A percentile compares a stretch with the other conserved stretches of the same genome.
These are phyloP conservation scores for Cyberlindnera galapagoensis DNA, from an alignment of 805 yeast species.

Conservation along the genomic window DNA sequence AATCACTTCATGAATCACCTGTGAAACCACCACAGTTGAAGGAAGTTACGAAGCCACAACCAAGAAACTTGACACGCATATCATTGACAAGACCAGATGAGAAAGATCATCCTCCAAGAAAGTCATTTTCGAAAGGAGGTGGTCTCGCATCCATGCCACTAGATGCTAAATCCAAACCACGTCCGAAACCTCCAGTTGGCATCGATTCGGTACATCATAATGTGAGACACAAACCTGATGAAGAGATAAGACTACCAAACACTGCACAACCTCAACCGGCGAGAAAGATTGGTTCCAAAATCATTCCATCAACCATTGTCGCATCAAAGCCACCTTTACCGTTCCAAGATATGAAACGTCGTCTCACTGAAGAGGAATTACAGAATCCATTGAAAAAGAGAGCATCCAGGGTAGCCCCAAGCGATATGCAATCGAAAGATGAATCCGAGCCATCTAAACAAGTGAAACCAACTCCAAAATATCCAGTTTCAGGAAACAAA, in stretches of 20 bases:
- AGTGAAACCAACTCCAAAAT: conserved; percentile 11
- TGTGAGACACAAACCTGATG: conserved; percentile 15
- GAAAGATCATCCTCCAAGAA: conserved; percentile 12
- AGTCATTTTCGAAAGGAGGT: conserved; percentile 15
- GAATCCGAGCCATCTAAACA: conserved; percentile 6
- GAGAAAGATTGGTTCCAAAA: conserved; percentile 21
- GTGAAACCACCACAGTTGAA: conserved; percentile 1
- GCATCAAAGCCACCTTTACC: conserved; percentile 13
- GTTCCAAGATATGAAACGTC: conserved; percentile 21
- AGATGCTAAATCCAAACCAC: conserved; percentile 13
- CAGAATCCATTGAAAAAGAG: conserved; percentile 18
- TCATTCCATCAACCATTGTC: conserved; percentile 15
- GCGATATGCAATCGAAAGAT: conserved; percentile 1
- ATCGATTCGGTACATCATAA: conserved; percentile 9
- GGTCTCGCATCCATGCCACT: conserved; percentile 18
- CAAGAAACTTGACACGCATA: conserved; percentile 18
- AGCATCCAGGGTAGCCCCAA: conserved; percentile 21
- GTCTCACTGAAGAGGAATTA: conserved; percentile 21
- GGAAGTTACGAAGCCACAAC: conserved; percentile 2
- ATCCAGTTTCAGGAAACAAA: conserved; percentile 14
- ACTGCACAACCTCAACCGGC: conserved; percentile 11
- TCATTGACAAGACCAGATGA: conserved; percentile 19
- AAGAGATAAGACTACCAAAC: conserved; percentile 15
- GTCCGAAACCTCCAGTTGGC: conserved; percentile 16
- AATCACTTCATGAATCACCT: conserved; percentile 8